Evolutionary conservation across 2,329 filamentous ascomycete species (phyloP).

Genomic region (Purpureocillium takamizusanense): DNA sequence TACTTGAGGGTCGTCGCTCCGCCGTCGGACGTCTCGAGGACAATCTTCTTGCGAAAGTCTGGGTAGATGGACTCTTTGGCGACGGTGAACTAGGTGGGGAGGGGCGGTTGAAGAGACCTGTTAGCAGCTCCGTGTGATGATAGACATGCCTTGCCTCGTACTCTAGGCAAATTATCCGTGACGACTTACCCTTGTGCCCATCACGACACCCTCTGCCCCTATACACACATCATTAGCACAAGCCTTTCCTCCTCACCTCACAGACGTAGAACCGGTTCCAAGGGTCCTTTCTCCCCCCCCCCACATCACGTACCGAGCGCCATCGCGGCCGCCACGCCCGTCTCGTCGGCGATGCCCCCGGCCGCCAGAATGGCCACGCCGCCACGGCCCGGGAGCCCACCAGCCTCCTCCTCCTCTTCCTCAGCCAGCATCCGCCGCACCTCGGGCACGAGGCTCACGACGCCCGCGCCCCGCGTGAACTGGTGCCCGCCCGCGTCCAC

Average conservation of each 20-base stretch:
- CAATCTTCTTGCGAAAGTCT: slow-evolving; percentile 27
- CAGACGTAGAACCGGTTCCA: too few species aligned
- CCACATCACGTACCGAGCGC: slow-evolving; percentile 34
- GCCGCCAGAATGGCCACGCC: slow-evolving; percentile 41
- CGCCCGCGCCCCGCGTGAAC: slow-evolving; percentile 40
- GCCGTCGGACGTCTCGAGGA: slow-evolving; percentile 33
- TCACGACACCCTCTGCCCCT: slow-evolving; percentile 34
- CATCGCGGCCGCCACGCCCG: slow-evolving; percentile 46
- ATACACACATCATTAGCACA: too few species aligned
- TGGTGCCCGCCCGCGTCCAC: slow-evolving; percentile 58
- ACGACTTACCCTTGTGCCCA: slow-evolving; percentile 31
- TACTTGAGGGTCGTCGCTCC: slow-evolving; percentile 37
- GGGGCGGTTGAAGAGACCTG: neutral
- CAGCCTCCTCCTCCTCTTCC: slow-evolving; percentile 20
- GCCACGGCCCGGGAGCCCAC: slow-evolving; percentile 21
- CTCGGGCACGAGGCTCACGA: slow-evolving; percentile 50
- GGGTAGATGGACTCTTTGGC: slow-evolving; percentile 33
- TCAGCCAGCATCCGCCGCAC: slow-evolving; percentile 35
- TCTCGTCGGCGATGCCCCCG: slow-evolving; percentile 49
- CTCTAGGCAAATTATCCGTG: too few species aligned
- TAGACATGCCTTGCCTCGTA: too few species aligned
- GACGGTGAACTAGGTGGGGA: slow-evolving; percentile 29
- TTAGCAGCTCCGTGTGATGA: too few species aligned
- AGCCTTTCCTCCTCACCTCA: too few species aligned
- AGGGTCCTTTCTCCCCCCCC: neutral